Base-by-base conservation (phyloP, 2,329 filamentous ascomycete genomes). In the Trichoderma koningiopsis region DNA sequence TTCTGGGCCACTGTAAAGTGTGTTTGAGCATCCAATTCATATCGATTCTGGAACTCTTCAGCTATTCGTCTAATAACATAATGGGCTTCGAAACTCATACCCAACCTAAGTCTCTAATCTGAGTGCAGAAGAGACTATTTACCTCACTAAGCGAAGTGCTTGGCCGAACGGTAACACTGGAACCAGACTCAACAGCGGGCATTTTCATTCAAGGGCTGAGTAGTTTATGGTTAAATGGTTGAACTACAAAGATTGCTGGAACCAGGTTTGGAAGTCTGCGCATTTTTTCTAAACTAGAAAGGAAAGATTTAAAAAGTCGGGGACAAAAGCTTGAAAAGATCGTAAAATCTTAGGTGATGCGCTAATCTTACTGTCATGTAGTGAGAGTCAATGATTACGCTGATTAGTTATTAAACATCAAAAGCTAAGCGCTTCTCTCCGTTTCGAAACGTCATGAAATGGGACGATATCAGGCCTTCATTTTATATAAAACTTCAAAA, bases 21-120 rank as follows among this genome's bases (percentile, higher is more conserved):
- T 8, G 49, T 64, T 40, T 64, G n/a, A 6, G 61, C 49, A 56
- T 64, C 61, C 35, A 64, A 16, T 43, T 64, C 61, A 31, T 64
- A 24, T n/a, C 61, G 49, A 43, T 64, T 64, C 61, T 64, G 16
- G 13, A 6, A 5, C 8, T 11, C 5, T 43, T 64, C 16, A 64
- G 61, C 4, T 29, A n/a, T 19, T 10, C n/a, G 13, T 16, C 37
- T 2, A 2, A 31, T 22, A 19, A 6, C 6, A 29, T 24, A 40
- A 35, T 2, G 27, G 29, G 16, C 31, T 22, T n/a, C 4, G 49
- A 43, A 24, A 22, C 5, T 24, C 22, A n/a, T 64, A 64, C 61
- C 49, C 61, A 64, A 43, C 52, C 61, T 5, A 64, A 16, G 6
- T 56, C 61, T 56, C 14, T 55, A 33, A 64, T 64, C 5, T 35